These are phyloP conservation scores for Elsinoe fawcettii DNA, from an alignment of 2,329 filamentous ascomycete genomes.

Conservation along the genomic window DNA sequence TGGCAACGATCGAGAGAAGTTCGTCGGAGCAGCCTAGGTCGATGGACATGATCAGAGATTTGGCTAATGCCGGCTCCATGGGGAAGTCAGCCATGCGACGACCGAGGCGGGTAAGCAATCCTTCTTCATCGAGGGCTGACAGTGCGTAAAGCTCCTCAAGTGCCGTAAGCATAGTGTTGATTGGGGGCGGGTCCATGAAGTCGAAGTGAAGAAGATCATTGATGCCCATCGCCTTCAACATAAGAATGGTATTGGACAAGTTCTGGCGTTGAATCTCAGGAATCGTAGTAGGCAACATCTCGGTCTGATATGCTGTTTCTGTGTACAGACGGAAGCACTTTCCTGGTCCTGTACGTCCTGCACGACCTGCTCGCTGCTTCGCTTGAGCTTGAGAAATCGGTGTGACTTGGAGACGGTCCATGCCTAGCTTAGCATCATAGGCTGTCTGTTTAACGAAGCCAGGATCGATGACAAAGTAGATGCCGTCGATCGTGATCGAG, in stretches of 20 bases:
- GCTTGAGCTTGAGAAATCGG: constrained; percentile 96
- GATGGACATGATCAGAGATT: constrained; percentile 79
- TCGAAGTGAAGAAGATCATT: constrained; percentile 96
- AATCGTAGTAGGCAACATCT: constrained; percentile 93
- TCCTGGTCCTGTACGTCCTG: constrained; percentile 87
- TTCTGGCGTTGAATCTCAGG: constrained; percentile 97
- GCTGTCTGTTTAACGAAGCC: constrained; percentile 97
- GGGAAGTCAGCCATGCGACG: constrained; percentile 98
- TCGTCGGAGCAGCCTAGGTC: constrained; percentile 88
- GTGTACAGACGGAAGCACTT: constrained; percentile 96
- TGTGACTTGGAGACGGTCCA: constrained; percentile 93
- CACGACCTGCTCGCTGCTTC: constrained; percentile 85
- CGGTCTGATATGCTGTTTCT: constrained; percentile 87
- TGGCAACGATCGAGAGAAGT: constrained; percentile 86
- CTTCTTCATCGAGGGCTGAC: constrained; percentile 88
- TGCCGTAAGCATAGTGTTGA: constrained; percentile 94
- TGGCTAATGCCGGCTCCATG: constrained; percentile 89
- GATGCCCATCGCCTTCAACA: constrained; percentile 98
- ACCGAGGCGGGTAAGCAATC: constrained; percentile 80
- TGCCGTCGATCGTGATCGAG: constrained; percentile 93
- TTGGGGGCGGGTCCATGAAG: constrained; percentile 97
- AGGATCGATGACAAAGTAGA: constrained; percentile 94
- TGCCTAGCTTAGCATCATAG: constrained; percentile 93
- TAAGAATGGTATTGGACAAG: constrained; percentile 82
- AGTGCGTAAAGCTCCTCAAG: constrained; percentile 91